Evolutionary conservation across 2,329 filamentous ascomycete species (phyloP), one percentile per base, ranked within the genome.

Genomic region (Microcyclospora pomicola): DNA sequence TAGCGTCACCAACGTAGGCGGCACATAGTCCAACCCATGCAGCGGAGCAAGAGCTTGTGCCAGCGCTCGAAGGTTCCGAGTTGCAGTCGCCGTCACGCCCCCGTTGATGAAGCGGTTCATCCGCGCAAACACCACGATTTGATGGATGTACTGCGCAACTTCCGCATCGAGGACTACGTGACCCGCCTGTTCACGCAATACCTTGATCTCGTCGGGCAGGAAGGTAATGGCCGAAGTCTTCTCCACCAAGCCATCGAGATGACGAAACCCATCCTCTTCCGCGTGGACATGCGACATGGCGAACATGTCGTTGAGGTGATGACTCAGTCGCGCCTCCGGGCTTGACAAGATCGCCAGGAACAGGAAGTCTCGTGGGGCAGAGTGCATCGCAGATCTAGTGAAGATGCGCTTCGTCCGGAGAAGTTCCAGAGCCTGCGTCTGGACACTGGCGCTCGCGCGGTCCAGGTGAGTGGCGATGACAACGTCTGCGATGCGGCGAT

Each of bases 251-350:
- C 52, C 78, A 42, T 92, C 82, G 0, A 88, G 59, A 45, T 91
- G 82, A 4, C 30, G 30, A 44, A 86, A 80, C 0, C 80, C 83
- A 54, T 88, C 76, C 1, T 69, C 65, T 3, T 72, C 67, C 40
- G 79, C 72, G 52, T 96, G 86, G 63, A 78, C 83, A 58, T 96
- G 87, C 0, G 83, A 88, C 41, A 96, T 77, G 55, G 86, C 84
- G 48, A 96, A 80, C 46, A 82, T 75, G 42, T 96, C 85, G 50
- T 86, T 92, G 39, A 71, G 48, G 48, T 69, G 67, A 31, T 58
- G 53, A 2, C 52, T 59, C 33, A 69, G 45, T 13, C 56, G 51
- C 6, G 49, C 42, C 7, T 45, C 41, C 13, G 58, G 54, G 6
- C 49, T 54, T 12, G 62, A 61, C 2, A 52, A 63, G n/a, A 93